Base-by-base conservation (phyloP, 371 early-diverging fungal species). In the Mortierella sp. region DNA sequence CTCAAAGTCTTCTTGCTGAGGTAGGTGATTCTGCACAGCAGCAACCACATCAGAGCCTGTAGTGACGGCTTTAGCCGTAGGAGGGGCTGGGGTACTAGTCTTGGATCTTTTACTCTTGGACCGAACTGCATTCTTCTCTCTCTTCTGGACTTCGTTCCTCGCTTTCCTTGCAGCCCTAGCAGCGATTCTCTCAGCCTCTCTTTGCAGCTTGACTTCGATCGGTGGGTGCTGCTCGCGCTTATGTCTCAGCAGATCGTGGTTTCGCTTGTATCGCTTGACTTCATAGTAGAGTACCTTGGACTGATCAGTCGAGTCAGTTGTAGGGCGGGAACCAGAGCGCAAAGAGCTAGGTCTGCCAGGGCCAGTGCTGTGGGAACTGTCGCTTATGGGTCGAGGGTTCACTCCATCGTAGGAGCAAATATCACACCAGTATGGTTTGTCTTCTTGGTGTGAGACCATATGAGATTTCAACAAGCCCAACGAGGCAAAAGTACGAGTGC, bases 211-310 rank as follows among this genome's bases (percentile, higher is more conserved):
- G 63, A 77, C 68, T 40, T 63, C 71, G 16, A 63, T 32, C 1
- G 77, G 78, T 1, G 73, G 69, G n/a, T 79, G 80, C 24, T 79
- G 75, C 66, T 79, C 80, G 6, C 80, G 75, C 39, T 74, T 70
- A 45, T 79, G 80, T 18, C 80, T 64, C 43, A 79, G 61, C 2
- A 79, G 64, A 24, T 79, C 80, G 18, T 79, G 80, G 60, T 79
- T 75, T 1, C 80, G 68, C 35, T 79, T 79, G 54, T 79, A 79
- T 11, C 75, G 68, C 52, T 75, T 79, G n/a, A 72, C 72, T 39
- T 72, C 78, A 6, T 52, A 54, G 28, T 32, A 16, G 0, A 24
- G 26, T 26, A 26, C 10, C 28, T 54, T 5, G 14, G 54, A 26
- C 8, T 26, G 22, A 11, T 22, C 54, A 11, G 54, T 54, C 22